Conservation (phyloP, 495 filamentous ascomycete species). For the Aspergillus haitiensis region DNA sequence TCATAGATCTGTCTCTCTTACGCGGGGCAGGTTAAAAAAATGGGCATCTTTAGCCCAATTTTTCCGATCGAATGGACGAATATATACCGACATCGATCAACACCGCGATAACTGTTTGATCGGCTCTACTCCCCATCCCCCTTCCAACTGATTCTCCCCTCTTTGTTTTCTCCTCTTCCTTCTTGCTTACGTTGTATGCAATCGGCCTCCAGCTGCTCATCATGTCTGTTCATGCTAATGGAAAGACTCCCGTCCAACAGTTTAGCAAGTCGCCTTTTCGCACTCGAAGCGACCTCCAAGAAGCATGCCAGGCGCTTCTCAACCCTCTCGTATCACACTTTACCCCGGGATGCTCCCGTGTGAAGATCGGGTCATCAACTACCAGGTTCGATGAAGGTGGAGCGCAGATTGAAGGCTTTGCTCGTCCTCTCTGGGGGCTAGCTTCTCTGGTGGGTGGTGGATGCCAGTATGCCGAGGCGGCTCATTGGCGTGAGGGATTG, state of each 20-base stretch:
- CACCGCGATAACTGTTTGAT: background rate
- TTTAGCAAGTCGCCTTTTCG: slow-evolving; percentile 36
- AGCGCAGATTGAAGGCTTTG: slow-evolving; percentile 74
- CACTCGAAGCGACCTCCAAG: slow-evolving; percentile 54
- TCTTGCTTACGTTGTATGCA: too few relatives aligned
- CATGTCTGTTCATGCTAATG: slow-evolving; percentile 39
- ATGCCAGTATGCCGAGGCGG: slow-evolving; percentile 59
- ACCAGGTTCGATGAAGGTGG: slow-evolving; percentile 73
- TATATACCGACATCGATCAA: slow-evolving; percentile 5
- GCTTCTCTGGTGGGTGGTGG: slow-evolving; percentile 66
- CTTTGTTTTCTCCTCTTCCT: too few relatives aligned
- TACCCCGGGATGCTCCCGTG: slow-evolving; percentile 55
- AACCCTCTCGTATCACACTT: slow-evolving; percentile 65
- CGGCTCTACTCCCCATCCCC: too few relatives aligned
- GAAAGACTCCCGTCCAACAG: slow-evolving; percentile 26
- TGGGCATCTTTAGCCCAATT: slow-evolving; percentile 10
- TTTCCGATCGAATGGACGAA: background rate
- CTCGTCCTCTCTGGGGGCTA: slow-evolving; percentile 72
- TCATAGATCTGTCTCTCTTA: background rate
- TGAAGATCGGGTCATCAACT: slow-evolving; percentile 63
- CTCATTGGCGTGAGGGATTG: slow-evolving; percentile 67
- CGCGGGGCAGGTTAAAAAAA: background rate
- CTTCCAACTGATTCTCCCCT: too few relatives aligned
- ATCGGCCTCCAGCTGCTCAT: background rate
- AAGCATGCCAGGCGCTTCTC: slow-evolving; percentile 58